Base-by-base conservation (phyloP, 1,139 yeast species). In the Blastobotrys apis region DNA sequence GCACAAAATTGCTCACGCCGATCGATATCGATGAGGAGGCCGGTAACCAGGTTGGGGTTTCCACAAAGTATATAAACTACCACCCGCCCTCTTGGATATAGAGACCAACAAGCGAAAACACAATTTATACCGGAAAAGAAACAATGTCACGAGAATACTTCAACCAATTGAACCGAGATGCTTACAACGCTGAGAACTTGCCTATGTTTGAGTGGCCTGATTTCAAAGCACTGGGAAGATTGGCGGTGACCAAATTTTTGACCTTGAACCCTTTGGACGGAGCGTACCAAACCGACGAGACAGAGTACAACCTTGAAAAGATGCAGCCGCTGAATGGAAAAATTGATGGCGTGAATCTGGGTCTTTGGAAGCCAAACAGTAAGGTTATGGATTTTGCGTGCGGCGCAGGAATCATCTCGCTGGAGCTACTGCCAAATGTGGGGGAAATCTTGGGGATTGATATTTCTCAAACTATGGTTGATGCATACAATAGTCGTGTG, bases 371-470 rank as follows among this genome's bases (percentile, higher is more conserved):
- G 5, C 21, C n/a, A 4, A 17, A 31, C 30, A 31, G 23, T 6
- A 39, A 33, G 22, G 60, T 59, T 6, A 48, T 61, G n/a, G 65
- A 61, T 39, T 59, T 61, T 50, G 65, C 60, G 2, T 58, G 64
- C 33, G 65, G 65, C 2, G 54, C 57, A 1, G 64, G 64, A 2
- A 39, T 54, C 22, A 44, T 58, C n/a, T 50, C 57, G 36, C 54
- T 51, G 43, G 43, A 50, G 15, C 35, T 62, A 15, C 56, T 58
- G 3, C 56, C 60, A 1, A 43, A 53, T 31, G 49, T 53, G 20
- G 46, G 47, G 21, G 42, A 47, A 30, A 47, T 58, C 19, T 58
- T 61, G 2, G 66, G 65, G 1, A 50, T 59, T 5, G 66, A 62
- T 37, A 53, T 60, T 13, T 45, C 62, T 1, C 50, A 53, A 6